phyloP scores from a whole-genome alignment of 1,284 basidiomycete genomes.

The Malassezia equina region DNA sequence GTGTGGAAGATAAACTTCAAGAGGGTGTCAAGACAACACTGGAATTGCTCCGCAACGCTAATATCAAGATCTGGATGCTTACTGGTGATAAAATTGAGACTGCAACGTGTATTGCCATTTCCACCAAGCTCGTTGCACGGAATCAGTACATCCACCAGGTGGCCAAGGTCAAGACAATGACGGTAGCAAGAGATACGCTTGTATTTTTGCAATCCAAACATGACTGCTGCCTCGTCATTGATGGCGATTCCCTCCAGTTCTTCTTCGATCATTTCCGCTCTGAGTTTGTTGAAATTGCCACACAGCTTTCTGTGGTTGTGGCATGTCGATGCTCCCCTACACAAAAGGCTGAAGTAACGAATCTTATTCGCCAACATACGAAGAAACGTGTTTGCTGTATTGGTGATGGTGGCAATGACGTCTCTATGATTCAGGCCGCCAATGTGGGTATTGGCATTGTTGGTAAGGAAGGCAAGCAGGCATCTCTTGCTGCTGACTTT shows the following conservation, averaged over 20 bases:
- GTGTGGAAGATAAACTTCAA: conserved; percentile 96
- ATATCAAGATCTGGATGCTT: conserved; percentile 99
- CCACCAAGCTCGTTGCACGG: conserved; percentile 85
- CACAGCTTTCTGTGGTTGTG: conserved; percentile 88
- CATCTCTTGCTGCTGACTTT: conserved; percentile 93
- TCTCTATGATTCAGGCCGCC: conserved; percentile 90
- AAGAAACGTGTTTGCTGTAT: conserved; percentile 96
- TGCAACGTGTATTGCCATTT: conserved; percentile 93
- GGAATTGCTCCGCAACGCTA: conserved; percentile 85
- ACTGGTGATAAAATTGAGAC: conserved; percentile 99
- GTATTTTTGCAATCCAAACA: conserved; percentile 88
- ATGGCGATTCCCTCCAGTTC: conserved; percentile 93
- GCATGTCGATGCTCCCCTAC: conserved; percentile 97
- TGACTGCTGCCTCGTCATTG: conserved; percentile 95
- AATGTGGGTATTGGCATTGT: conserved; percentile 94
- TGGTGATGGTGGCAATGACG: conserved; percentile 87
- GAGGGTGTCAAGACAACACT: conserved; percentile 90
- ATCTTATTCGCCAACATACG: conserved; percentile 76
- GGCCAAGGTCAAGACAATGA: conserved; percentile 71
- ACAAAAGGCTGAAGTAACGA: conserved; percentile 93
- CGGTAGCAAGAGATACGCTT: conserved; percentile 76
- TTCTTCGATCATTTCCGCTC: conserved; percentile 78
- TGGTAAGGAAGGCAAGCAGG: conserved; percentile 97
- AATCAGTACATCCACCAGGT: conserved; percentile 98
- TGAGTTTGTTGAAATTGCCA: conserved; percentile 90